Percentiles rank a stretch among this genome's conserved stretches.
Conservation (phyloP, 805 yeast genomes). For the Wickerhamiella qilinensis region DNA sequence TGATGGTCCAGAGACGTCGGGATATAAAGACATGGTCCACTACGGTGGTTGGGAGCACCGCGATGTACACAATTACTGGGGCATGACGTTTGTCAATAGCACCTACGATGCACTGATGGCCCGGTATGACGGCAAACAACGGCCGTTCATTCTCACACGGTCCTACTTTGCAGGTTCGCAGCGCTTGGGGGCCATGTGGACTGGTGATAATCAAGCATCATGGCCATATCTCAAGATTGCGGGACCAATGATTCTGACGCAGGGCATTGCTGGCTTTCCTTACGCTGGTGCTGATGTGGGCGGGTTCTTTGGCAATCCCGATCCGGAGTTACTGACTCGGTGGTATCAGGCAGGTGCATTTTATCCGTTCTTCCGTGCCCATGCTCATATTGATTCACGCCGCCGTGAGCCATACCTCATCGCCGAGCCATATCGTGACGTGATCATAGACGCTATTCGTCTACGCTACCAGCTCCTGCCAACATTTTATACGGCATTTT, state of each 20-base stretch:
- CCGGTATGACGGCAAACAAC: conserved; percentile 31
- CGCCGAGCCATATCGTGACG: conserved; percentile 52
- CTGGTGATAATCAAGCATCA: conserved; percentile 87
- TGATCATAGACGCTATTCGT: conserved; percentile 53
- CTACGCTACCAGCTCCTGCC: conserved; percentile 69
- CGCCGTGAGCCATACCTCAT: conserved; percentile 88
- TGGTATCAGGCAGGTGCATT: conserved; percentile 96
- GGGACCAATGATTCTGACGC: conserved; percentile 74
- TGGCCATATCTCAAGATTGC: conserved; percentile 79
- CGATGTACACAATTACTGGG: conserved; percentile 76
- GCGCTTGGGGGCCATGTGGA: conserved; percentile 87
- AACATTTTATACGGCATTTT: conserved; percentile 62
- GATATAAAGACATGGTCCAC: conserved; percentile 70
- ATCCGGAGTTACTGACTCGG: conserved; percentile 60
- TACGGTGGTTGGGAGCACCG: conserved; percentile 78
- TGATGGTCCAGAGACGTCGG: conserved; percentile 84
- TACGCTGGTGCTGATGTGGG: conserved; percentile 95
- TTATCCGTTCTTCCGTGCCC: conserved; percentile 94
- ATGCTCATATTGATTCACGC: conserved; percentile 86
- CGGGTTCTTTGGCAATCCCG: conserved; percentile 87
- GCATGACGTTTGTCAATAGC: conserved; percentile 63
- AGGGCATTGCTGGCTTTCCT: conserved; percentile 73
- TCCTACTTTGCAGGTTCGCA: conserved; percentile 87
- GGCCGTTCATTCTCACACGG: conserved; percentile 83
- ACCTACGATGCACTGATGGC: conserved; percentile 50